Conservation (phyloP, 2,329 filamentous ascomycete species). For the Monosporascus sp. region DNA sequence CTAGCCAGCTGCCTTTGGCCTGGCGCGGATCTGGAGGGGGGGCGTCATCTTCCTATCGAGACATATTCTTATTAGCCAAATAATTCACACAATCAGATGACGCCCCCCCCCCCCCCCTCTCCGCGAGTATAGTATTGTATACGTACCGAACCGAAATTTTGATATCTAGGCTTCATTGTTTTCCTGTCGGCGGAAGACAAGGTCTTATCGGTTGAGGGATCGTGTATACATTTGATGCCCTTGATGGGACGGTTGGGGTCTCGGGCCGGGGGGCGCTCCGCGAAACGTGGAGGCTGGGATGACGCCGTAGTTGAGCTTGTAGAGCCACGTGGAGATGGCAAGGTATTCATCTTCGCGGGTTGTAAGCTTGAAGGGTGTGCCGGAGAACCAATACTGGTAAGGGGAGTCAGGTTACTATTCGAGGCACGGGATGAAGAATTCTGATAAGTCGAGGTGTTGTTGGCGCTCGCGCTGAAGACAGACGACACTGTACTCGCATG, state of each 20-base stretch:
- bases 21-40: slow-evolving; percentile 79
- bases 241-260: slow-evolving; percentile 48
- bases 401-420: slow-evolving; percentile 44
- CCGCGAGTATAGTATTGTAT: slow-evolving; percentile 32
- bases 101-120: slow-evolving; percentile 54
- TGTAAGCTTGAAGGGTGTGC: slow-evolving; percentile 39
- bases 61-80: slow-evolving; percentile 50
- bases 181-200: slow-evolving; percentile 50
- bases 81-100: slow-evolving; percentile 50
- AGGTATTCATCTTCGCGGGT: slow-evolving; percentile 48
- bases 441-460: slow-evolving; percentile 35
- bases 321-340: slow-evolving; percentile 39
- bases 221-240: slow-evolving; percentile 56
- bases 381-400: slow-evolving; percentile 48
- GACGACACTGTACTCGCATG: slow-evolving; percentile 66
- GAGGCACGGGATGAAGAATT: slow-evolving; percentile 33
- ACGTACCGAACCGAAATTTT: slow-evolving; percentile 64
- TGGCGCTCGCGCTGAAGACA: slow-evolving; percentile 53
- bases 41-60: slow-evolving; percentile 71
- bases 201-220: slow-evolving; percentile 40
- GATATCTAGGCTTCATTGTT: slow-evolving; percentile 54
- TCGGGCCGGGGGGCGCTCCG: slow-evolving; percentile 48
- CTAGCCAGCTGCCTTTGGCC: slow-evolving; percentile 58
- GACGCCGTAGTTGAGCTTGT: slow-evolving; percentile 23
- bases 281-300: slow-evolving; percentile 21